phyloP scores from a whole-genome alignment of 371 early-diverging fungal genomes.

The Rhizopus delemar region DNA sequence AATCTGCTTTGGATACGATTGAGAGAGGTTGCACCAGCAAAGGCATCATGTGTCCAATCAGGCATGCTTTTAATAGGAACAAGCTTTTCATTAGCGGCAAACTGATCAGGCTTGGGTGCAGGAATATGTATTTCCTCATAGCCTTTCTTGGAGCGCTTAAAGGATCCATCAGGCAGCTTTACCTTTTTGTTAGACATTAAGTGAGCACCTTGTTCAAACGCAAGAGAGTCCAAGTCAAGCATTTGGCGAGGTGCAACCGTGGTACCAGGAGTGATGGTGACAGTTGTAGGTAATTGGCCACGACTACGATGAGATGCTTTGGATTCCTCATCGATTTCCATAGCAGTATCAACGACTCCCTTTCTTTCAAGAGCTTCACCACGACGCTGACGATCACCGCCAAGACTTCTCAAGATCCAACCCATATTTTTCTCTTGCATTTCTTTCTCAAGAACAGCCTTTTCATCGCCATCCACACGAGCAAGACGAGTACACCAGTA shows the following conservation, averaged over 20 bases:
- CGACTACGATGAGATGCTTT: slow-evolving; percentile 38
- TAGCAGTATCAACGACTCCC: slow-evolving; percentile 65
- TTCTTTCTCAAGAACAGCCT: slow-evolving; percentile 60
- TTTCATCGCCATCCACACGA: slow-evolving; percentile 65
- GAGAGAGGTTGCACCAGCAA: slow-evolving; percentile 68
- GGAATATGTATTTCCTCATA: slow-evolving; percentile 98
- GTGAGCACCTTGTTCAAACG: slow-evolving; percentile 91
- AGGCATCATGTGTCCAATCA: slow-evolving; percentile 86
- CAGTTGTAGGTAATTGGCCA: slow-evolving; percentile 46
- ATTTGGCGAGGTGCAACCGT: slow-evolving; percentile 60
- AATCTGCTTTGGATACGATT: slow-evolving; percentile 94
- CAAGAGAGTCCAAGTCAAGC: slow-evolving; percentile 81
- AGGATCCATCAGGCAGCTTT: slow-evolving; percentile 91
- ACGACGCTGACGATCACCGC: slow-evolving; percentile 64
- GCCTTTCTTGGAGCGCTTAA: slow-evolving; percentile 89
- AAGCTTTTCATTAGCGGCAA: slow-evolving; percentile 68
- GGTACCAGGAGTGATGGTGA: slow-evolving; percentile 49
- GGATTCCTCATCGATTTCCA: slow-evolving; percentile 46
- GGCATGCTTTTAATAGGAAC: slow-evolving; percentile 80
- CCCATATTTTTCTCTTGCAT: slow-evolving; percentile 69
- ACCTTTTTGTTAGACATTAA: slow-evolving; percentile 96
- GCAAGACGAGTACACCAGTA: slow-evolving; percentile 91
- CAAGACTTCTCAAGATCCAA: slow-evolving; percentile 75
- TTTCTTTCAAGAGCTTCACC: slow-evolving; percentile 73
- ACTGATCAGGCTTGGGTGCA: slow-evolving; percentile 76